These are phyloP conservation scores for Ceratocystis smalleyi DNA, from an alignment of 2,329 filamentous ascomycete species.

Conservation along the genomic window DNA sequence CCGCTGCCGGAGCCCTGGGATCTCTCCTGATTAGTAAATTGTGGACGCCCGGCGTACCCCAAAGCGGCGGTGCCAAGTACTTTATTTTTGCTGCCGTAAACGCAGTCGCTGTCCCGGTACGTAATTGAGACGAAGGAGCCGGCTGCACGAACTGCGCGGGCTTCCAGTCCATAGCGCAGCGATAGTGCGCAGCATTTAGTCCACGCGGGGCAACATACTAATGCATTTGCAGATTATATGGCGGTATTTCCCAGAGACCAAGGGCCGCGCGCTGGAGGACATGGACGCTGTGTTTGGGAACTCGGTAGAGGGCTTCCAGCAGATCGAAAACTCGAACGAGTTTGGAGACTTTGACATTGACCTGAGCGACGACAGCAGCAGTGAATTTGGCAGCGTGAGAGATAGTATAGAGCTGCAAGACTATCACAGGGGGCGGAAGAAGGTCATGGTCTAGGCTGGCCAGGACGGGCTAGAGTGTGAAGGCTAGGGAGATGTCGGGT, in stretches of 20 bases:
- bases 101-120: slow-evolving; percentile 31
- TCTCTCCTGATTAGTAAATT: slow-evolving; percentile 38
- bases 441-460: not conserved
- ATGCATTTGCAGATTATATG: slow-evolving; percentile 25
- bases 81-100: slow-evolving; percentile 43
- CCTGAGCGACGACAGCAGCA: not conserved
- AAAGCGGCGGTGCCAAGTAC: slow-evolving; percentile 36
- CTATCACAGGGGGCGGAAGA: not conserved
- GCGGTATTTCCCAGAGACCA: slow-evolving; percentile 32
- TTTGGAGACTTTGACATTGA: not conserved
- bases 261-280: slow-evolving; percentile 28
- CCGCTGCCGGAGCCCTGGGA: slow-evolving; percentile 39
- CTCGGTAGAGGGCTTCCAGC: not conserved
- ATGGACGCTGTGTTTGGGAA: slow-evolving; percentile 30
- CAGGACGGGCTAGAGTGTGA: not conserved
- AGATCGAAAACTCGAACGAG: not conserved
- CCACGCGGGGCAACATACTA: not conserved
- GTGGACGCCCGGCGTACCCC: slow-evolving; percentile 25
- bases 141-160: not conserved
- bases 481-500: not conserved
- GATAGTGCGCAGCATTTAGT: not conserved
- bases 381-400: not conserved
- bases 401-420: slow-evolving; percentile 5
- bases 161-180: not conserved
- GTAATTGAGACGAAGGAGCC: slow-evolving; percentile 12